Conservation (phyloP, 352 stramenopile genomes). For the Pythium rishiriense region DNA sequence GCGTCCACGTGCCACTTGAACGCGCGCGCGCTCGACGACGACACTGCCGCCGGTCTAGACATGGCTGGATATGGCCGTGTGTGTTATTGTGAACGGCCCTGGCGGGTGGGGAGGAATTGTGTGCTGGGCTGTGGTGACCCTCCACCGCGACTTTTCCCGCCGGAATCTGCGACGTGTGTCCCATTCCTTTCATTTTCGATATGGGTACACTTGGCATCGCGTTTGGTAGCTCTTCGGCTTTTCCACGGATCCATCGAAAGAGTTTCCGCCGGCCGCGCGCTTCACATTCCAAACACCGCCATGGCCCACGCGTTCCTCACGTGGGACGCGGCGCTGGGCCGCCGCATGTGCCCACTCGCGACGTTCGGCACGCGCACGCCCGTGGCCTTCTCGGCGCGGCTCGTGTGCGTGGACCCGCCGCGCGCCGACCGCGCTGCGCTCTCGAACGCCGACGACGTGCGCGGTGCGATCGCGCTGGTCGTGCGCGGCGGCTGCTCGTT, state of each 20-base stretch:
- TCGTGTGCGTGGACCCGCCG: constrained; percentile 62
- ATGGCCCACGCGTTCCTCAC: constrained; percentile 55
- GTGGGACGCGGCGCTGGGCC: constrained; percentile 47
- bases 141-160: neutral
- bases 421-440: constrained; percentile 55
- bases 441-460: constrained; percentile 46
- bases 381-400: constrained; percentile 23
- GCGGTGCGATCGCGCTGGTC: constrained; percentile 56
- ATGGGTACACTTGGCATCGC: constrained; percentile 17
- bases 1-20: constrained; percentile 71
- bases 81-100: no score
- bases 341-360: constrained; percentile 51
- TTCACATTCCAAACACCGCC: neutral
- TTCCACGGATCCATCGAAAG: constrained; percentile 10
- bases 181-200: constrained; percentile 1
- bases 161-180: neutral
- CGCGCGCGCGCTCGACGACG: neutral
- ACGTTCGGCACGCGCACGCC: constrained; percentile 52
- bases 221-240: neutral
- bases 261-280: no score
- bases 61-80: no score
- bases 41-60: neutral
- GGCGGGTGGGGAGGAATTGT: no score
- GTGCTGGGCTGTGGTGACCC: no score
- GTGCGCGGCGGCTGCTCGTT: constrained; percentile 75